Percentiles rank a stretch among this genome's conserved stretches.
Evolutionary conservation across 371 early-diverging fungal species (phyloP).

Genomic region (Mucor irregularis): DNA sequence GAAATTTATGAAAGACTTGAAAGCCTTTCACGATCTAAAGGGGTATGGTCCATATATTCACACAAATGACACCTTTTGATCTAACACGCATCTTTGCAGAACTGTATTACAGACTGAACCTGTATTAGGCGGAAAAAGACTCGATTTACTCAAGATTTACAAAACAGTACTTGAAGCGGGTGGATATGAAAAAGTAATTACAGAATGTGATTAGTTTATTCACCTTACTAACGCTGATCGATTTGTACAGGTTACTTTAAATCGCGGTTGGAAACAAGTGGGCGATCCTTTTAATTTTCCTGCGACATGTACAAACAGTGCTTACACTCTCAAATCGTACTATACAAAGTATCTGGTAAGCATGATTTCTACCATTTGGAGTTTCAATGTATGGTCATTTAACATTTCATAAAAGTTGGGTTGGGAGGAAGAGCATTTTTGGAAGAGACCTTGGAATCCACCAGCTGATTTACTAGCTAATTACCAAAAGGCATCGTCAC

Average conservation of each 20-base stretch:
- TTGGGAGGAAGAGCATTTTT: constrained; percentile 50
- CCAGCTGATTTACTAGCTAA: constrained; percentile 34
- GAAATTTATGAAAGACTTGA: constrained; percentile 69
- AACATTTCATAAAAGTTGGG: constrained; percentile 39
- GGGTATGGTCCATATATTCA: constrained; percentile 56
- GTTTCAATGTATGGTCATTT: too few relatives aligned
- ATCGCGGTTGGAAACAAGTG: constrained; percentile 81
- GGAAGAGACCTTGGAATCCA: constrained; percentile 50
- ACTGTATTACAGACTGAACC: constrained; percentile 74
- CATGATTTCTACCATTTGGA: too few relatives aligned
- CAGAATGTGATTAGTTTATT: background rate
- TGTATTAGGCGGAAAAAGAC: constrained; percentile 77
- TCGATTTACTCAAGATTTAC: constrained; percentile 75
- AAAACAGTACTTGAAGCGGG: constrained; percentile 71
- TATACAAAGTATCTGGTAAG: constrained; percentile 71
- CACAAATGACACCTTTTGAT: background rate
- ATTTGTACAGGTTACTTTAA: constrained; percentile 64
- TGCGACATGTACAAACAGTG: constrained; percentile 83
- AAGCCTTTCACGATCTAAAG: constrained; percentile 67
- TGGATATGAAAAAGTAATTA: constrained; percentile 74
- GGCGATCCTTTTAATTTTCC: constrained; percentile 80
- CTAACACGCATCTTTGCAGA: constrained; percentile 29
- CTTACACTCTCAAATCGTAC: constrained; percentile 76
- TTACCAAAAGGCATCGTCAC: constrained; percentile 18
- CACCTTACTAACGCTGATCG: background rate